Evolutionary conservation across 116 monocot species (phyloP).

Genomic region (Cymodocea nodosa): DNA sequence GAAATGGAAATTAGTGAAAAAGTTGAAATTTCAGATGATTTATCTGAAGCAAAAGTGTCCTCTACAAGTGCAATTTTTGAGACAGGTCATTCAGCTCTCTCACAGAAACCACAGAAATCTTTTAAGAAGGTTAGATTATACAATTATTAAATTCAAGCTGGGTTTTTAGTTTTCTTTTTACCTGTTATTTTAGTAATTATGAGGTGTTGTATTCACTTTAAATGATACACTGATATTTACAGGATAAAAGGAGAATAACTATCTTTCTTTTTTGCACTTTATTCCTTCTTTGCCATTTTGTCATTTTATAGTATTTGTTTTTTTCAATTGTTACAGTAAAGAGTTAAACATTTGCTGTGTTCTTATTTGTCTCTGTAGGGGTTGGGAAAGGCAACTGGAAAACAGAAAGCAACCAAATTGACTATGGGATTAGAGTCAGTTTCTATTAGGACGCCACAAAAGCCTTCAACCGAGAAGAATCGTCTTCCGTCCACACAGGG

Average conservation of each 20-base stretch:
- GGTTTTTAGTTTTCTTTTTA: background rate
- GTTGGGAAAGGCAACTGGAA: constrained; percentile 19
- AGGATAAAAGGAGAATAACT: no score
- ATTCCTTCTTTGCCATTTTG: no score
- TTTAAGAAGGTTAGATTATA: constrained; percentile 19
- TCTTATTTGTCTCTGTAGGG: background rate
- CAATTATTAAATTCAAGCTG: background rate
- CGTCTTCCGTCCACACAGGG: constrained; percentile 10
- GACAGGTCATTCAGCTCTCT: constrained; percentile 4
- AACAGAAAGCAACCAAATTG: constrained; percentile 23
- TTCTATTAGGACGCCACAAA: constrained; percentile 7
- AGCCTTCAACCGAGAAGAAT: constrained; percentile 15
- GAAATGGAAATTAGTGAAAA: constrained; percentile 6
- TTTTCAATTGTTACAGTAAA: no score
- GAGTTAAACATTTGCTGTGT: background rate
- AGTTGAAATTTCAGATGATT: background rate
- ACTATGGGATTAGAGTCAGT: constrained; percentile 5
- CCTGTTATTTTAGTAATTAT: background rate
- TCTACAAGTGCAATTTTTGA: constrained; percentile 4
- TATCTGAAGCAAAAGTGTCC: constrained; percentile 10
- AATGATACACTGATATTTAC: no score
- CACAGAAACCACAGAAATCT: constrained; percentile 16
- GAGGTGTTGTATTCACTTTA: background rate
- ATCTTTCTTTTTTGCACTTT: no score
- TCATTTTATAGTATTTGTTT: no score